Base-by-base conservation (phyloP, 1,139 yeast genomes). In the Yamadazyma conglobata region DNA sequence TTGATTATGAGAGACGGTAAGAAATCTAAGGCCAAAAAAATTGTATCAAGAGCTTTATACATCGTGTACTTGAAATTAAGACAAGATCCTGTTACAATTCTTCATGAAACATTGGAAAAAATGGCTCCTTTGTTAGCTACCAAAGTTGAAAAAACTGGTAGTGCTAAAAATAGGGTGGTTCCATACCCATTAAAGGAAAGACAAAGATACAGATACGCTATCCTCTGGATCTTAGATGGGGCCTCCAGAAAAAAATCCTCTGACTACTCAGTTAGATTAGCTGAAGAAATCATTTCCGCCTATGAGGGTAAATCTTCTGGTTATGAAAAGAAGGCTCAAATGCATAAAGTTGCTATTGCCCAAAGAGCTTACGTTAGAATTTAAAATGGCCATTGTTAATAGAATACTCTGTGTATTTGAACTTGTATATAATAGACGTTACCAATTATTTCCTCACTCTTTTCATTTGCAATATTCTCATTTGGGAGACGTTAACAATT, bases 1-100 rank as follows among this genome's bases (percentile, higher is more conserved):
- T 72, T 88, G 61, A 79, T 91, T 38, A 93, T 93, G 98, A 78
- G 87, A 52, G 80, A 86, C 51, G 99, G 99, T 30, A 79, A 81
- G 56, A 91, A 89, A 56, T 77, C 87, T 32, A 65, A 71, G 32
- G 96, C 98, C 1, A 83, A 81, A 52, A 81, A 73, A 47, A 68
- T 73, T 32, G 70, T 93, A 40, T 73, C 82, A 34, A 74, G 82
- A 52, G 95, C 96, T 1, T 66, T 91, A 34, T 88, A 88, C 51
- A 66, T 89, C 34, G 81, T 91, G 10, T 79, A 84, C 57, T 64
- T 86, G 45, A 77, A 78, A 48, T 68, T 79, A 14, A 73, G 93
- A 58, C 48, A 62, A 42, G 87, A 86, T 51, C 98, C 98, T 3
- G 80, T 89, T 11, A 72, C 71, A 31, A 70, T 85, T 14, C 71